Evolutionary conservation across 2,329 filamentous ascomycete species (phyloP).

Genomic region (Blumeriella jaapii): DNA sequence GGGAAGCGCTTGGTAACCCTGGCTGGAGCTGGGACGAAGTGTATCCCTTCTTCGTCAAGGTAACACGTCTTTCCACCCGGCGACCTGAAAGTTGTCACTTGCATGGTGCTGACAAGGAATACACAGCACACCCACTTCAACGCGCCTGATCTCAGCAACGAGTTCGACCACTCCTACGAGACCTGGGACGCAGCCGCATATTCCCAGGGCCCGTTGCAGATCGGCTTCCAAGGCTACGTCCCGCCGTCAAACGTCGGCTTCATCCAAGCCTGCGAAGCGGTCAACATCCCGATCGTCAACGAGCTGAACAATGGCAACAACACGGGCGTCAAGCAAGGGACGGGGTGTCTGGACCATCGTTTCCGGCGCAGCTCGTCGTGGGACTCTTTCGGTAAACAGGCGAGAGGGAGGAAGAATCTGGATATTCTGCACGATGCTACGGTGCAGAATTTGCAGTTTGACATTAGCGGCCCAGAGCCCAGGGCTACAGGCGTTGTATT

Average conservation of each 20-base stretch:
- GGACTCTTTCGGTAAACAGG: constrained; percentile 28
- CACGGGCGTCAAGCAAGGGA: constrained; percentile 17
- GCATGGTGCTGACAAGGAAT: constrained; percentile 24
- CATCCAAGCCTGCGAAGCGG: no score
- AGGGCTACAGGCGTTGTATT: constrained; percentile 34
- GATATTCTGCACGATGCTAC: constrained; percentile 32
- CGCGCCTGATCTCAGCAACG: constrained; percentile 16
- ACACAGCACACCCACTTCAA: constrained; percentile 24
- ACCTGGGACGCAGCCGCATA: no score
- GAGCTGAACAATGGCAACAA: constrained; percentile 33
- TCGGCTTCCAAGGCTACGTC: no score
- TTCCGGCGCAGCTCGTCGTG: constrained; percentile 30
- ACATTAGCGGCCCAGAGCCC: constrained; percentile 28
- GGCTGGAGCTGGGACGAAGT: constrained; percentile 36
- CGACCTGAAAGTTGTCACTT: no score
- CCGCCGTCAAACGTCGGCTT: no score
- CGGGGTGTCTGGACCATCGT: no score
- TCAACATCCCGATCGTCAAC: no score
- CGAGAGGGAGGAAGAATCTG: constrained; percentile 22
- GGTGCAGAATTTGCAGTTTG: constrained; percentile 36
- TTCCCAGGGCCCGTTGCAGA: no score
- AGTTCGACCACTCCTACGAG: no score
- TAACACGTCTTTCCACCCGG: constrained; percentile 22
- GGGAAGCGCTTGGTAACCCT: constrained; percentile 32
- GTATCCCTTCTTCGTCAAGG: constrained; percentile 32